Evolutionary conservation across 257 asterid genomes (phyloP).

Genomic region (Paraleonurus japonicus): DNA sequence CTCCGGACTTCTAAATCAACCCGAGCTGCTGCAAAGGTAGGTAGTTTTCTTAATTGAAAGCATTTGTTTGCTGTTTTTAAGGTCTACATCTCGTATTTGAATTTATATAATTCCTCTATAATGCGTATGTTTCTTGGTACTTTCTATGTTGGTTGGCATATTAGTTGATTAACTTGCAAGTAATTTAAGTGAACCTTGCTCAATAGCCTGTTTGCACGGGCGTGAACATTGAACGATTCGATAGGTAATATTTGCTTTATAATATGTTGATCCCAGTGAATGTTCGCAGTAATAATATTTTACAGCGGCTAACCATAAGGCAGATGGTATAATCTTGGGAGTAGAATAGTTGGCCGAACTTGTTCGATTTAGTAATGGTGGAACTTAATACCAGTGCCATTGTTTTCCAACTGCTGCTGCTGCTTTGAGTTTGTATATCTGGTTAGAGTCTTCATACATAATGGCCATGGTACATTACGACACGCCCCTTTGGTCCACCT

Average conservation of each 20-base stretch:
- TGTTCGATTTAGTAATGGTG: not conserved
- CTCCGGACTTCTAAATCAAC: constrained; percentile 79
- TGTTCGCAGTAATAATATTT: not conserved
- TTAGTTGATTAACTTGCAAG: not conserved
- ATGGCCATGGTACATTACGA: not conserved
- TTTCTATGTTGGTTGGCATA: not conserved
- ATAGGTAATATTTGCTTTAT: not conserved
- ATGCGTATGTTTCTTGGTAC: not conserved
- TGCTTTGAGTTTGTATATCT: not conserved
- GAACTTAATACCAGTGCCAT: not conserved
- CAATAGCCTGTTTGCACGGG: not conserved
- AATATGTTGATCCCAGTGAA: not conserved
- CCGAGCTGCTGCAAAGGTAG: constrained; percentile 83
- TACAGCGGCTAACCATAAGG: not conserved
- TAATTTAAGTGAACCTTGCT: not conserved
- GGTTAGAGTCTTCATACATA: not conserved
- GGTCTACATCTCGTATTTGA: not conserved
- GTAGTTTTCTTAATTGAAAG: not conserved
- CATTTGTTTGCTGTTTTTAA: not conserved
- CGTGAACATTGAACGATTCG: not conserved
- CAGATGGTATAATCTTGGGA: not conserved
- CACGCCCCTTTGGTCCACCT: not conserved
- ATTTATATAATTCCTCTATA: not conserved
- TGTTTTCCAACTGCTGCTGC: constrained; percentile 9
- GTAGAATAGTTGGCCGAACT: not conserved